These are phyloP conservation scores for Sanguinoderma infundibulare DNA, from an alignment of 1,284 basidiomycete genomes.

Conservation along the genomic window DNA sequence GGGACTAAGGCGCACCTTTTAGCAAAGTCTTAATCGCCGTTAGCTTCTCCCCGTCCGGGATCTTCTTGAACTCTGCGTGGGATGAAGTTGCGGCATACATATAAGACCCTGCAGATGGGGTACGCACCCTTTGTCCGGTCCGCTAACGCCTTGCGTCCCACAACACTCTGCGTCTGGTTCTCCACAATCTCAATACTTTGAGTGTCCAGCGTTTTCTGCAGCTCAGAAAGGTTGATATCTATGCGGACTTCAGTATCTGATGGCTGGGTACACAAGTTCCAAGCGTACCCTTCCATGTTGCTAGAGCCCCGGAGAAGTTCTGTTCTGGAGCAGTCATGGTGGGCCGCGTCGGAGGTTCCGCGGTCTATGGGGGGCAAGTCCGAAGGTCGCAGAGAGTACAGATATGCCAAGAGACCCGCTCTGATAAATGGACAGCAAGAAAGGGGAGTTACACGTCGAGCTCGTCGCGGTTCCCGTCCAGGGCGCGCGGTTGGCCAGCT, in stretches of 20 bases:
- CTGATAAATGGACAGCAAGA: constrained; percentile 6
- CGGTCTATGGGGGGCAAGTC: neutral
- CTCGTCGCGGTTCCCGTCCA: neutral
- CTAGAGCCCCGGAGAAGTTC: constrained; percentile 85
- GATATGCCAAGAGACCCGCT: constrained; percentile 19
- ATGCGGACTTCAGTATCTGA: neutral
- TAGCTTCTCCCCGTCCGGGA: constrained; percentile 85
- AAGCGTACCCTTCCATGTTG: constrained; percentile 85
- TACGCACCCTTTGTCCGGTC: constrained; percentile 88
- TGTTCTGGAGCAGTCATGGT: constrained; percentile 45
- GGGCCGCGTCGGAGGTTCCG: neutral
- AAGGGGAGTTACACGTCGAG: constrained; percentile 11
- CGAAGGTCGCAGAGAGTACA: neutral
- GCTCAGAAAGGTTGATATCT: constrained; percentile 88
- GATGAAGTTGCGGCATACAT: neutral
- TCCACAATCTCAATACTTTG: constrained; percentile 96
- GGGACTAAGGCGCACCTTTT: constrained; percentile 59
- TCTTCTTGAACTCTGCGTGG: constrained; percentile 87
- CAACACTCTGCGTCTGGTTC: constrained; percentile 94
- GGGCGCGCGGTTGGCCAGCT: too few relatives aligned
- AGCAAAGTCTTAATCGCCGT: constrained; percentile 86
- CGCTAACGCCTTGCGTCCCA: constrained; percentile 91
- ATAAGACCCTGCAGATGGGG: neutral
- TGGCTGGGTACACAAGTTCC: neutral
- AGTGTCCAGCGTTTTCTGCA: constrained; percentile 90